Conservation (phyloP, 495 filamentous ascomycete genomes). For the Rostrohypoxylon terebratum region DNA sequence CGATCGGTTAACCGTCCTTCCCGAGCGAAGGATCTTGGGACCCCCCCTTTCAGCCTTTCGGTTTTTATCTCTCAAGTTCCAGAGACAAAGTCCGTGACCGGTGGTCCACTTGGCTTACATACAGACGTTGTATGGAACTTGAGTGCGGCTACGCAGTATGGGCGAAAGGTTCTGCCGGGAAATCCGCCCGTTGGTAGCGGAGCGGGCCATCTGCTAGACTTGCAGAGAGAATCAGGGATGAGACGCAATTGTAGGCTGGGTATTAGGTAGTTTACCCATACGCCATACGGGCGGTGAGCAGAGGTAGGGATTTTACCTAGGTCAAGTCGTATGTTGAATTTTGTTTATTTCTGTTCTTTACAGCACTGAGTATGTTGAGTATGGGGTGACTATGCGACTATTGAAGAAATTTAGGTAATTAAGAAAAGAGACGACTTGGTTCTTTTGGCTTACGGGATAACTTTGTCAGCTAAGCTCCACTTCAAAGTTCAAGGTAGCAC, state of each 20-base stretch:
- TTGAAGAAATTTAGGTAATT: not conserved
- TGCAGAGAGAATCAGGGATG: constrained; percentile 1
- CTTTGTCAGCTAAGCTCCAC: constrained; percentile 29
- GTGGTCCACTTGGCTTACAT: constrained; percentile 24
- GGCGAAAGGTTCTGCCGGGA: constrained; percentile 32
- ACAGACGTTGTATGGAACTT: not conserved
- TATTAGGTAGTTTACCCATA: constrained; percentile 24
- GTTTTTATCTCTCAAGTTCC: constrained; percentile 2
- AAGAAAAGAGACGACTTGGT: not conserved
- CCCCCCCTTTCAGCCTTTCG: not conserved
- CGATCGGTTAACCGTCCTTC: not conserved
- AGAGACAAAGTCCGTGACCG: constrained; percentile 32
- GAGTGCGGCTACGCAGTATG: constrained; percentile 5
- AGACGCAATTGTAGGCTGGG: not conserved
- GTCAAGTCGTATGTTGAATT: not conserved
- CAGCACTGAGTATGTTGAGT: too few species aligned
- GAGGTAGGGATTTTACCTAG: not conserved
- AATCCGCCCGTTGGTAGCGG: constrained; percentile 18
- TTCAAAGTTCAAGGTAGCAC: not conserved
- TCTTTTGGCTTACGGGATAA: constrained; percentile 31
- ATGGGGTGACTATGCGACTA: not conserved
- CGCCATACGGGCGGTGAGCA: constrained; percentile 31
- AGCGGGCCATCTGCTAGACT: constrained; percentile 21
- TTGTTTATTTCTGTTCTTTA: not conserved
- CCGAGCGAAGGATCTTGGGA: constrained; percentile 26